Evolutionary conservation across 106 monocot species (phyloP), one percentile per base, ranked within the genome.

Genomic region (Allium fistulosum): DNA sequence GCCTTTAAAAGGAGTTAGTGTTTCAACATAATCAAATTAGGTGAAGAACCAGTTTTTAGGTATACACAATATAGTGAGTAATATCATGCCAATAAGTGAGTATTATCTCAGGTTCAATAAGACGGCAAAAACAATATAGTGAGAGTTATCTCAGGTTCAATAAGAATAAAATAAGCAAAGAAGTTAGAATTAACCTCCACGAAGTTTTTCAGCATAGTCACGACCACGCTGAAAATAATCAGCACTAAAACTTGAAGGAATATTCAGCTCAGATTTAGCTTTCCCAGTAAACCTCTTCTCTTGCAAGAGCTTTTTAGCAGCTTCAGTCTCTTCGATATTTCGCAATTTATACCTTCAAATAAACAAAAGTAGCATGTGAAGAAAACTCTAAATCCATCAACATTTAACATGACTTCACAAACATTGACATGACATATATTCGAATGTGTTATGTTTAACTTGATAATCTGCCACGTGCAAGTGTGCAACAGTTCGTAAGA

Each of bases 301-400:
- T 79, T 99, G 97, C 49, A 99, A 68, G 28, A 92, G 84, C 77
- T 90, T 99, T 67, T 99, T 99, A 11, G 97, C 97, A 8, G 89
- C 97, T 62, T 99, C 97, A 62, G 97, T 99, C 72, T 99, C 97
- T 76, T 99, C 97, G 17, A 99, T 99, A 69, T 99, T 99, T 69
- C 77, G 77, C 55, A 99, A 79, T 71, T 99, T 99, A 62, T 85
- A 99, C 59, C 97, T 99, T 79, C 55, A 71, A 16, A 48, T 13
- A 13, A 57, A 27, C 4, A 74, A 67, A 67, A 26, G 4, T 10
- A 56, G 51, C 48, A 26, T 17, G 14, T 51, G 37, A 37, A 37
- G 37, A 37, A 37, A 37, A 37, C 4, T 37, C 37, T 37, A 37
- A 37, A 37, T 37, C 2, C 37, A 37, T 37, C 37, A 37, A 2